phyloP scores from a whole-genome alignment of 1,284 basidiomycete species.

The Cryptococcus sp. region DNA sequence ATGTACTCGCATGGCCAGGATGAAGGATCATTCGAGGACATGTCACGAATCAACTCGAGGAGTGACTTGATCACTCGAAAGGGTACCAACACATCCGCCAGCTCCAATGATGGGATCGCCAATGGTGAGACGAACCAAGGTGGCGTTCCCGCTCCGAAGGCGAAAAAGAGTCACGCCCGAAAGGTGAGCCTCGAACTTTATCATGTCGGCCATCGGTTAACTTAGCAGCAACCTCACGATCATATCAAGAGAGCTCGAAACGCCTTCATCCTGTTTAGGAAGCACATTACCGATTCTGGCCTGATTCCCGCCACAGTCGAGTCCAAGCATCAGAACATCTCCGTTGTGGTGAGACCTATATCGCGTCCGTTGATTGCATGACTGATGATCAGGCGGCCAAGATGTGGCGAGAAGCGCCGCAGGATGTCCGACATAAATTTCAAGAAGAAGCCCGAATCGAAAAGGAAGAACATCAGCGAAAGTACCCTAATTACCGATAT shows the following conservation, averaged over 20 bases:
- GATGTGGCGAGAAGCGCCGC: slow-evolving; percentile 45
- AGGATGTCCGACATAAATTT: slow-evolving; percentile 38
- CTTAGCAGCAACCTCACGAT: slow-evolving; percentile 30
- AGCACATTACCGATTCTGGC: slow-evolving; percentile 45
- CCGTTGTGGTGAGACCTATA: slow-evolving; percentile 34
- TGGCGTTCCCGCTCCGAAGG: slow-evolving; percentile 21
- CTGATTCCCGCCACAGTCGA: slow-evolving; percentile 43
- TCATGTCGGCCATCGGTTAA: background rate
- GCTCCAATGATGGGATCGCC: background rate
- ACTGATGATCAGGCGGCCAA: slow-evolving; percentile 33
- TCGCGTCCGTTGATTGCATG: background rate
- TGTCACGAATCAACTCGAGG: background rate
- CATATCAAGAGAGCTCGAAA: slow-evolving; percentile 40
- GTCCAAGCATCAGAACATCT: slow-evolving; percentile 46
- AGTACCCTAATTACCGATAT: slow-evolving; percentile 45
- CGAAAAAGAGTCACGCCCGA: slow-evolving; percentile 37
- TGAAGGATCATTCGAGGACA: background rate
- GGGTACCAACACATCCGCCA: background rate
- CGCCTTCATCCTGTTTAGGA: slow-evolving; percentile 44
- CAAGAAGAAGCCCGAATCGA: slow-evolving; percentile 39
- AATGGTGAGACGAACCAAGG: slow-evolving; percentile 14
- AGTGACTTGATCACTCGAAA: background rate
- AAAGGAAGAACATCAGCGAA: slow-evolving; percentile 43
- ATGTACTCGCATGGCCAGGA: background rate
- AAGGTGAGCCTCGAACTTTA: slow-evolving; percentile 22